Evolutionary conservation across 495 filamentous ascomycete genomes (phyloP).

Genomic region (Tuber calosporum): DNA sequence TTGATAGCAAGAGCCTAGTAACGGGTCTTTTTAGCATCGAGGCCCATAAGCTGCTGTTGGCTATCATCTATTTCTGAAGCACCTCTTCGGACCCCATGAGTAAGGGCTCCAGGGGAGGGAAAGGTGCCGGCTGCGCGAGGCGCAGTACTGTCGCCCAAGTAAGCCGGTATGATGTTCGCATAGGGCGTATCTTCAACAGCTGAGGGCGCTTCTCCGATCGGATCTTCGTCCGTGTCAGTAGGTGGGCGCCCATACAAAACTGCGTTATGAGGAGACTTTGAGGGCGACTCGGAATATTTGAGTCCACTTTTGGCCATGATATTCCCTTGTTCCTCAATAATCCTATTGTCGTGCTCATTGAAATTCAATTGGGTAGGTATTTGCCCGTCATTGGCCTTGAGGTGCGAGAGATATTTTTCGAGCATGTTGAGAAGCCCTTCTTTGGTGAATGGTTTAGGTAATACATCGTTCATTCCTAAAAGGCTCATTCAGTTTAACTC

Average conservation of each 20-base stretch:
- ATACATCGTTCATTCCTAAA: constrained; percentile 95
- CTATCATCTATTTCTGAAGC: constrained; percentile 36
- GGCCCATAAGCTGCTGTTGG: constrained; percentile 24
- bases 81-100: constrained; percentile 27
- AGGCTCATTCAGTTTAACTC: constrained; percentile 6
- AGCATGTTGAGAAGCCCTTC: constrained; percentile 87
- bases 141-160: constrained; percentile 17
- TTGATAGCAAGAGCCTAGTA: constrained; percentile 10
- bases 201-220: constrained; percentile 19
- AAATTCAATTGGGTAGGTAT: constrained; percentile 32
- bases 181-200: constrained; percentile 26
- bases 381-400: constrained; percentile 44
- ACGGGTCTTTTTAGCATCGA: constrained; percentile 32
- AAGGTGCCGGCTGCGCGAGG: constrained; percentile 27
- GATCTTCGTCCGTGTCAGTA: constrained; percentile 25
- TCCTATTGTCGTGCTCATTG: constrained; percentile 30
- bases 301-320: constrained; percentile 19
- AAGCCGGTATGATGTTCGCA: constrained; percentile 31
- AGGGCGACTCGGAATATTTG: constrained; percentile 33
- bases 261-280: constrained; percentile 29
- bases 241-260: constrained; percentile 29
- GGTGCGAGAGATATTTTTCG: constrained; percentile 75
- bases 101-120: constrained; percentile 25
- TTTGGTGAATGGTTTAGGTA: constrained; percentile 95
- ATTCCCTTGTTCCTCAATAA: constrained; percentile 24